These are phyloP conservation scores for Populus nigra DNA, from an alignment of 345 rosid genomes.

Conservation along the genomic window DNA sequence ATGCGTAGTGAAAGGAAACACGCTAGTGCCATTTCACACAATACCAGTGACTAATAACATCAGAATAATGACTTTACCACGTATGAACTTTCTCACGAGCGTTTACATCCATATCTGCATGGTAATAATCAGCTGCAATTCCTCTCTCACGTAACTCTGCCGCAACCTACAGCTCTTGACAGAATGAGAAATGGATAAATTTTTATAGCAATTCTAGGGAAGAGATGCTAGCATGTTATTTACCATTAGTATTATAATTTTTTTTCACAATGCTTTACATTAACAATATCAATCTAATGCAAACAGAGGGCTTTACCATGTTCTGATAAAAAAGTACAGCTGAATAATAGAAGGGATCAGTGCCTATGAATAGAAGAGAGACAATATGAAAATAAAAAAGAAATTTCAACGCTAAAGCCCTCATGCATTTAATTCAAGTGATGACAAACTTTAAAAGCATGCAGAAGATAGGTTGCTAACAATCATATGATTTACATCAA, in stretches of 20 bases:
- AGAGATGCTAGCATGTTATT: not conserved
- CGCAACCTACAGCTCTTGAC: constrained; percentile 64
- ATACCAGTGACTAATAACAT: not conserved
- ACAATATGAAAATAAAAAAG: not conserved
- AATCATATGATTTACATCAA: not conserved
- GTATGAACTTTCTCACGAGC: constrained; percentile 86
- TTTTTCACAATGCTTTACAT: not conserved
- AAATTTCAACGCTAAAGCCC: no score
- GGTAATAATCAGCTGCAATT: constrained; percentile 80
- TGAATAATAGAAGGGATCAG: not conserved
- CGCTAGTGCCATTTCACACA: not conserved
- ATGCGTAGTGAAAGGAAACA: not conserved
- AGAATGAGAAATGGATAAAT: constrained; percentile 16
- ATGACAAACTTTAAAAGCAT: no score
- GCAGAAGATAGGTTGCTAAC: not conserved
- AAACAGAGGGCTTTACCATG: not conserved
- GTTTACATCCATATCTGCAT: constrained; percentile 89
- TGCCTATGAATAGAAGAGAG: not conserved
- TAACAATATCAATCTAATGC: not conserved
- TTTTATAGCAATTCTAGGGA: not conserved
- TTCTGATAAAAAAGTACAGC: not conserved
- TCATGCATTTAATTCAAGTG: no score
- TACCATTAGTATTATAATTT: no score
- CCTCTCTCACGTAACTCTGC: constrained; percentile 66
- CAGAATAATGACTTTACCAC: constrained; percentile 39